These are phyloP conservation scores for Scalesia atractyloides DNA, from an alignment of 129 eudicot species.

Conservation along the genomic window DNA sequence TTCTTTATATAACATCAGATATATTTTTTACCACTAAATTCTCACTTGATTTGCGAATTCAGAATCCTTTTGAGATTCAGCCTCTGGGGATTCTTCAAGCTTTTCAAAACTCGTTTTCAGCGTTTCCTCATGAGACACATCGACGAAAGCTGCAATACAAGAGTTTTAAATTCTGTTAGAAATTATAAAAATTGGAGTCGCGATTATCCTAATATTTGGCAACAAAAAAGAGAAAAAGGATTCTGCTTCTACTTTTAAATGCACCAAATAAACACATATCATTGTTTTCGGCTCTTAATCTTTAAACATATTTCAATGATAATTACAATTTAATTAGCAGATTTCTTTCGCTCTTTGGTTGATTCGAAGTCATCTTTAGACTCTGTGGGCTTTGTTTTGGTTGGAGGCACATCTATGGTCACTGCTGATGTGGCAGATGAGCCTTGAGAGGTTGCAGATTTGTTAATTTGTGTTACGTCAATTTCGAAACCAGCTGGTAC, in stretches of 20 bases:
- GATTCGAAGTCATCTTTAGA: conserved; percentile 46
- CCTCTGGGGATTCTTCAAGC: conserved; percentile 48
- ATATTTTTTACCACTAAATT: conserved; percentile 6
- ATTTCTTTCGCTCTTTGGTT: conserved; percentile 56
- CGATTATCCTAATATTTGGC: background rate
- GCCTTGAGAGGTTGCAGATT: too few species aligned
- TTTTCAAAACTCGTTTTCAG: conserved; percentile 57
- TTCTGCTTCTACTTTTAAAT: background rate
- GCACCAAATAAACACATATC: background rate
- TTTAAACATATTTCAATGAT: background rate
- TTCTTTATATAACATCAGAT: background rate
- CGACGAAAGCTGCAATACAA: conserved; percentile 65
- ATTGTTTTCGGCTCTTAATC: too few species aligned
- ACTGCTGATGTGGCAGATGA: conserved; percentile 32
- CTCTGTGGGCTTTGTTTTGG: conserved; percentile 42
- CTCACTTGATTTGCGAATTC: conserved; percentile 53
- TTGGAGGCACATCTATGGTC: conserved; percentile 67
- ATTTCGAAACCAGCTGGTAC: too few species aligned
- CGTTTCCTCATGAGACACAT: conserved; percentile 90
- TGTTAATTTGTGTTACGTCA: too few species aligned
- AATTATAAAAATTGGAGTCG: background rate
- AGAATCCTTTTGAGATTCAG: conserved; percentile 47
- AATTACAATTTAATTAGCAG: conserved; percentile 45
- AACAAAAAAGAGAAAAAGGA: background rate
- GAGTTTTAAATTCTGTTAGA: conserved; percentile 1